Evolutionary conservation across 257 asterid species (phyloP).

Genomic region (Jasminum sambac): DNA sequence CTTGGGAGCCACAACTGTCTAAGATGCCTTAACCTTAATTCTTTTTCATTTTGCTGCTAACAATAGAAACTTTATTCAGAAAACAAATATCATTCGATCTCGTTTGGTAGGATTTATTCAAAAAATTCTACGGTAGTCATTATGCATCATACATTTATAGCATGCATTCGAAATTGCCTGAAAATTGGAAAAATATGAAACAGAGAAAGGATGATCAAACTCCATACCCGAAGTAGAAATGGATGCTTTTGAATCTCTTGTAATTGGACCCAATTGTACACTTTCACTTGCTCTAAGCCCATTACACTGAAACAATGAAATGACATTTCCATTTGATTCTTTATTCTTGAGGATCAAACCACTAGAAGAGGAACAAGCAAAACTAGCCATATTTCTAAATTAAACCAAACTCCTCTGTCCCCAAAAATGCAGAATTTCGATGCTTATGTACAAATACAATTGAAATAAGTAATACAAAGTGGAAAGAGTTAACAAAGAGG

Average conservation of each 20-base stretch:
- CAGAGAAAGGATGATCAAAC: slow-evolving; percentile 12
- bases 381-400: slow-evolving; percentile 42
- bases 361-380: slow-evolving; percentile 43
- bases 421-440: background rate
- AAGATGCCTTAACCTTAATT: slow-evolving; percentile 41
- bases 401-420: background rate
- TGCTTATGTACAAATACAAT: slow-evolving; percentile 19
- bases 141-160: background rate
- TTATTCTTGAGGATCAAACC: slow-evolving; percentile 35
- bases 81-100: background rate
- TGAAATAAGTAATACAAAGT: slow-evolving; percentile 5
- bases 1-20: slow-evolving; percentile 45
- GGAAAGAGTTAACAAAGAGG: slow-evolving; percentile 45
- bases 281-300: slow-evolving; percentile 46
- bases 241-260: slow-evolving; percentile 20
- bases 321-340: slow-evolving; percentile 43
- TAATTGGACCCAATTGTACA: slow-evolving; percentile 28
- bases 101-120: too few relatives aligned
- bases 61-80: background rate
- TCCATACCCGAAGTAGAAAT: slow-evolving; percentile 22
- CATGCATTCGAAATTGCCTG: background rate
- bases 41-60: slow-evolving; percentile 32
- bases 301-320: slow-evolving; percentile 36
- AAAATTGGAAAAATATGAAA: background rate
- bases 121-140: too few relatives aligned